Base-by-base conservation (phyloP, 2,329 filamentous ascomycete genomes). In the Elsinoe arachidis region DNA sequence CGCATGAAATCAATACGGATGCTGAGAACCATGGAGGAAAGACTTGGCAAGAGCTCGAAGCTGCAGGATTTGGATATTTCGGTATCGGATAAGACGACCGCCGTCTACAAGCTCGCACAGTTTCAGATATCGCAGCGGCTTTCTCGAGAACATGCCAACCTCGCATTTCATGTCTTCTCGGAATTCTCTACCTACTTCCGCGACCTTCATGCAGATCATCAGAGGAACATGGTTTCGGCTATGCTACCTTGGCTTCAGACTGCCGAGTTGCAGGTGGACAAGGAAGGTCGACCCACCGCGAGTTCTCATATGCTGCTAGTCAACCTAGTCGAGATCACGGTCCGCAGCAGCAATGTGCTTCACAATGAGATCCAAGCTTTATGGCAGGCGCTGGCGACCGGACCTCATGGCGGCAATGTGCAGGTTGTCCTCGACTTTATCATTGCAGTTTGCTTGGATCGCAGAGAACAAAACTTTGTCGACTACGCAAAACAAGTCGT, bases 401-500 rank as follows among this genome's bases (percentile, higher is more conserved):
- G 93, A 0, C 91, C 91, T 0, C 87, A 96, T 70, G 88, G 85
- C 7, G 92, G 91, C 17, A 99, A 99, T 66, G 93, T 99, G 10
- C 89, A 95, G 57, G 77, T 99, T 34, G 88, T 97, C 11, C 80
- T 99, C 1, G 91, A 97, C 69, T 99, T 99, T 68, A 93, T 99
- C 71, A 97, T 99, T 72, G 85, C 85, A 26, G 80, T 97, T 3
- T 99, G 93, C 64, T 76, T 99, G 10, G 93, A 99, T 66, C 85
- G 92, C 33, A 85, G 92, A 51, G 95, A 99, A 70, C 93, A 99
- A 66, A 97, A 96, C 65, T 99, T 96, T 70, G 92, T 99, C 57
- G 90, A 96, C 64, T 96, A 95, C 68, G 92, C 92, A 4, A 99
- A 97, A 74, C 93, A 99, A 70, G 93, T 99, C 55, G 90, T 97